phyloP scores from a whole-genome alignment of 306 rosid genomes.

The Datisca glomerata region DNA sequence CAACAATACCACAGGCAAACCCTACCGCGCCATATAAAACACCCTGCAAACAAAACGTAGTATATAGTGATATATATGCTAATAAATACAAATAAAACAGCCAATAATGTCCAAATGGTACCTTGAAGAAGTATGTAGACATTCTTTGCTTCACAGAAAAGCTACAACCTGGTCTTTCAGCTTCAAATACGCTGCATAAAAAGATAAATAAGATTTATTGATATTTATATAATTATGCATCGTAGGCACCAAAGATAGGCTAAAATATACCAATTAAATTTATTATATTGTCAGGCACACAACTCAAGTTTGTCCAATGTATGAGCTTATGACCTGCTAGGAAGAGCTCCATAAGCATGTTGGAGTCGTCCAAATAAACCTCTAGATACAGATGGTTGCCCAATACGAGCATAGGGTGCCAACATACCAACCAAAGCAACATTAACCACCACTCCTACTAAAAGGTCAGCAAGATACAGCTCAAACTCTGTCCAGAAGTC shows the following conservation, averaged over 20 bases:
- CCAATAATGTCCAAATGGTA: conserved; percentile 4
- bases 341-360: conserved; percentile 32
- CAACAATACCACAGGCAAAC: conserved; percentile 84
- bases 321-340: conserved; percentile 29
- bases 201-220: not conserved
- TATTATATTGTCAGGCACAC: not conserved
- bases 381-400: conserved; percentile 30
- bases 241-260: too few relatives aligned
- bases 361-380: conserved; percentile 27
- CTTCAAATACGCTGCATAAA: conserved; percentile 36
- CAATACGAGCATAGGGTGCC: conserved; percentile 37
- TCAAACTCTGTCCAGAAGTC: conserved; percentile 47
- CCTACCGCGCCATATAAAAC: conserved; percentile 82
- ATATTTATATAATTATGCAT: too few relatives aligned
- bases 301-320: conserved; percentile 1
- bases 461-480: conserved; percentile 36
- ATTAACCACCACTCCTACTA: conserved; percentile 39
- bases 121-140: conserved; percentile 35
- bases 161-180: conserved; percentile 35
- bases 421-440: conserved; percentile 40
- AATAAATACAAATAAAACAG: not conserved
- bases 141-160: conserved; percentile 31
- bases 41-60: conserved; percentile 43
- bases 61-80: conserved; percentile 2
- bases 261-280: too few relatives aligned